A percentile compares a stretch with the other conserved stretches of the same genome.
These are phyloP conservation scores for Verticillium dahliae DNA, from an alignment of 2,329 filamentous ascomycete species.

Conservation along the genomic window DNA sequence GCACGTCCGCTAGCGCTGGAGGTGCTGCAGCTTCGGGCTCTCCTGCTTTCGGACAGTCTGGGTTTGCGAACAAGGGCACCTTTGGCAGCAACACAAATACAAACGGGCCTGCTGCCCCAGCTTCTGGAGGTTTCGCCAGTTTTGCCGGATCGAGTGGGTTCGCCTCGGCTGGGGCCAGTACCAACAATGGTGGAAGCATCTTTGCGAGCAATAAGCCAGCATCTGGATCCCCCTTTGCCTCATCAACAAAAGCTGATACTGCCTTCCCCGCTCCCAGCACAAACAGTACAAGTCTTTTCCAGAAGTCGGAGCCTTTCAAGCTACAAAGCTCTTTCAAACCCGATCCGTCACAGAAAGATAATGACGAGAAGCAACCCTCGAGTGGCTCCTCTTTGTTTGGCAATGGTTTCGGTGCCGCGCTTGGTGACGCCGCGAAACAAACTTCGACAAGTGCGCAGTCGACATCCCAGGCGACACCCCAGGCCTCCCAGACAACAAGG, in stretches of 20 bases:
- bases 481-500: conserved; percentile 19
- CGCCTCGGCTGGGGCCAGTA: conserved; percentile 35
- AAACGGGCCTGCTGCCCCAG: conserved; percentile 19
- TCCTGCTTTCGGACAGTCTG: conserved; percentile 49
- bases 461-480: conserved; percentile 21
- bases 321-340: conserved; percentile 61
- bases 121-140: conserved; percentile 42
- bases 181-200: conserved; percentile 23
- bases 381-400: conserved; percentile 51
- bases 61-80: conserved; percentile 35
- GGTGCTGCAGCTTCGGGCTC: conserved; percentile 22
- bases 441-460: conserved; percentile 30
- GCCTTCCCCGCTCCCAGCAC: conserved; percentile 31
- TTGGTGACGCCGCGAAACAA: conserved; percentile 40
- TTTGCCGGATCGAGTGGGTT: conserved; percentile 53
- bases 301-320: conserved; percentile 45
- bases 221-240: conserved; percentile 22
- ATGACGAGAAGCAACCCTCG: conserved; percentile 42
- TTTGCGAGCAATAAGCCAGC: conserved; percentile 32
- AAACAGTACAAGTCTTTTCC: conserved; percentile 32
- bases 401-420: conserved; percentile 51
- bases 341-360: conserved; percentile 55
- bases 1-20: conserved; percentile 21
- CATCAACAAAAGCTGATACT: conserved; percentile 21
- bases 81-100: conserved; percentile 26